Percentiles rank a stretch among this genome's conserved stretches.
phyloP scores from a whole-genome alignment of 768 basidiomycete genomes.

The Lactarius sp. region DNA sequence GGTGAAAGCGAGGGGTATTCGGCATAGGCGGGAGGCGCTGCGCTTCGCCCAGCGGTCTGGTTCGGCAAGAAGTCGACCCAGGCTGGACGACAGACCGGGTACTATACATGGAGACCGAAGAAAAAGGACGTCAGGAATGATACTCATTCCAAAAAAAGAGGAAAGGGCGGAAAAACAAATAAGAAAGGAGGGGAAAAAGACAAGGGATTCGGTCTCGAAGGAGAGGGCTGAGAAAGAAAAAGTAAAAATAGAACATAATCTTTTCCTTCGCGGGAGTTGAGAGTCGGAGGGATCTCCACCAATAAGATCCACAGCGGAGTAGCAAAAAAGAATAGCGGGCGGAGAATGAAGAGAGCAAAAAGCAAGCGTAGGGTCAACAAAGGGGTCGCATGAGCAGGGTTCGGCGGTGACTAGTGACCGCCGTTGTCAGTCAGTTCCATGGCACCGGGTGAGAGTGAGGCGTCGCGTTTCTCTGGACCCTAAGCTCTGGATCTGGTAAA shows the following conservation, averaged over 20 bases:
- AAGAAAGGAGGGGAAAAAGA: background rate
- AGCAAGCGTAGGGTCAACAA: background rate
- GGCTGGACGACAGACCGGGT: conserved; percentile 49
- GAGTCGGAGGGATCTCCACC: background rate
- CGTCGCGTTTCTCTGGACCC: conserved; percentile 7
- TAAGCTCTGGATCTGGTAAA: conserved; percentile 19
- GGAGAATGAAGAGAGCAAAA: conserved; percentile 3
- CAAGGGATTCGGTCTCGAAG: background rate
- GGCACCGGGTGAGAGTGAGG: background rate
- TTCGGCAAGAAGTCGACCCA: conserved; percentile 56
- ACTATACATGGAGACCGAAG: conserved; percentile 38
- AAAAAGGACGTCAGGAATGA: background rate
- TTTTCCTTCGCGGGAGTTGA: background rate
- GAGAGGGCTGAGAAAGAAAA: background rate
- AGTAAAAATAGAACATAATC: background rate
- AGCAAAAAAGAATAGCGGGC: background rate
- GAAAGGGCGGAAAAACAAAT: background rate
- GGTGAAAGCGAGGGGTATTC: conserved; percentile 40
- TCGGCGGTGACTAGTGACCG: background rate
- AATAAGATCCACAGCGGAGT: conserved; percentile 11
- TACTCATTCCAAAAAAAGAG: background rate
- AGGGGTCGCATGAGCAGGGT: background rate
- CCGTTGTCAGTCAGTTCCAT: background rate
- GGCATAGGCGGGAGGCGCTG: conserved; percentile 29
- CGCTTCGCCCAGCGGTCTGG: conserved; percentile 17